phyloP scores from a whole-genome alignment of 495 filamentous ascomycete species.

The Aspergillus sclerotiicarbonarius region DNA sequence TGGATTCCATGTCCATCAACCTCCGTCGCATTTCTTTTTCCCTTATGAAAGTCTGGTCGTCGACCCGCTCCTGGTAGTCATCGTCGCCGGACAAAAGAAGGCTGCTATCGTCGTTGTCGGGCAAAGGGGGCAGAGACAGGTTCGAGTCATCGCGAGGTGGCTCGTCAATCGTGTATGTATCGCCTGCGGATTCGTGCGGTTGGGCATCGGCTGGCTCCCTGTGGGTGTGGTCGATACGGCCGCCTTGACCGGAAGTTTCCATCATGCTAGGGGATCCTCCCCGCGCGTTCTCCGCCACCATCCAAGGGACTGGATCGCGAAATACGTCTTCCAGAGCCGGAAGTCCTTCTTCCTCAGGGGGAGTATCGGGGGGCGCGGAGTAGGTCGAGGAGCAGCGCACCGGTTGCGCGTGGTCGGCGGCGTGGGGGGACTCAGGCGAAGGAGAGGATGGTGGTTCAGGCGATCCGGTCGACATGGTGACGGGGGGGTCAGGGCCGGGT shows the following conservation, averaged over 20 bases:
- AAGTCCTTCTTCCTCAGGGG: constrained; percentile 31
- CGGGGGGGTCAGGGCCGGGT: constrained; percentile 21
- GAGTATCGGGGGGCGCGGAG: constrained; percentile 32
- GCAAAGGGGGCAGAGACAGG: constrained; percentile 34
- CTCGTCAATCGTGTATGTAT: constrained; percentile 12
- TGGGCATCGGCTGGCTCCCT: constrained; percentile 13
- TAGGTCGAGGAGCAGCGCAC: constrained; percentile 28
- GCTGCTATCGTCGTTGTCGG: constrained; percentile 40
- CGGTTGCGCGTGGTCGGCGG: constrained; percentile 25
- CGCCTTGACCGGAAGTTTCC: constrained; percentile 18
- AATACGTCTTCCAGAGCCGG: constrained; percentile 40
- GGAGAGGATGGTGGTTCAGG: constrained; percentile 19
- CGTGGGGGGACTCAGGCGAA: constrained; percentile 10
- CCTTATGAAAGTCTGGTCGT: constrained; percentile 53
- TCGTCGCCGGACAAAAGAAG: constrained; percentile 38
- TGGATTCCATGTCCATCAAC: constrained; percentile 85
- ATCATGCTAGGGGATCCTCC: constrained; percentile 28
- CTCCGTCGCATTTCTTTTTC: constrained; percentile 67
- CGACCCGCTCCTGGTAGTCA: constrained; percentile 37
- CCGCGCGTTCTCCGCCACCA: constrained; percentile 36
- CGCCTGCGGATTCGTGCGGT: constrained; percentile 2
- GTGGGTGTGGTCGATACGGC: constrained; percentile 19
- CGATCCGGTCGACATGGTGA: constrained; percentile 42
- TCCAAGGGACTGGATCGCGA: constrained; percentile 31
- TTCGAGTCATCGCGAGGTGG: constrained; percentile 24